phyloP scores from a whole-genome alignment of 768 basidiomycete species.

The Tricholoma furcatifolium region DNA sequence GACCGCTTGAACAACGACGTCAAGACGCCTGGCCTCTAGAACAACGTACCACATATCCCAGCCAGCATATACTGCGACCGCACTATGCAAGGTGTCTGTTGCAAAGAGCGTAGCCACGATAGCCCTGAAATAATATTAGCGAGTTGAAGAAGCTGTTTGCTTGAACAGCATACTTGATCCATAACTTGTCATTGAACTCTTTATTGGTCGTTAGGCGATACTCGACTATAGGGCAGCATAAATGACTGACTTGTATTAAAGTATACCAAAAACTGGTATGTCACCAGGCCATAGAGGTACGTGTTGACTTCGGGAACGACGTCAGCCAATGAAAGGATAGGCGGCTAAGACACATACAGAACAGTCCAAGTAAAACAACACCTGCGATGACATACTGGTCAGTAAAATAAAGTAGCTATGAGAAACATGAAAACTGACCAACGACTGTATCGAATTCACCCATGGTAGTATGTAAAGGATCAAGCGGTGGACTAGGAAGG shows the following conservation, averaged over 20 bases:
- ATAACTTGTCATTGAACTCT: slow-evolving; percentile 34
- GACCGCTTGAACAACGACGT: not conserved
- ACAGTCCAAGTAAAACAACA: slow-evolving; percentile 24
- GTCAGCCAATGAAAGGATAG: not conserved
- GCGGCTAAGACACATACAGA: slow-evolving; percentile 17
- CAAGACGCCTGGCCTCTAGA: too few relatives aligned
- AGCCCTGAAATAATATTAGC: slow-evolving; percentile 16
- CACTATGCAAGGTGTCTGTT: slow-evolving; percentile 34
- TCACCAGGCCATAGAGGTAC: slow-evolving; percentile 34
- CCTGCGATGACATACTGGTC: slow-evolving; percentile 12
- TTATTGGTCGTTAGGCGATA: not conserved
- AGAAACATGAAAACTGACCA: slow-evolving; percentile 16
- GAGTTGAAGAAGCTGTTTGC: not conserved
- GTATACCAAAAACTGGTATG: slow-evolving; percentile 37
- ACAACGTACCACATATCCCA: slow-evolving; percentile 26
- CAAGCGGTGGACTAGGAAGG: not conserved
- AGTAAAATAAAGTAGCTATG: not conserved
- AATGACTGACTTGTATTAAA: slow-evolving; percentile 22
- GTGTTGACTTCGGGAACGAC: slow-evolving; percentile 22
- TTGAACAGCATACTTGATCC: slow-evolving; percentile 24
- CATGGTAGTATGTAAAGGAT: slow-evolving; percentile 9
- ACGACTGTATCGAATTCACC: slow-evolving; percentile 26
- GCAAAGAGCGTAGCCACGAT: slow-evolving; percentile 30
- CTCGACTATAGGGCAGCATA: not conserved
- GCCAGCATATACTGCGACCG: slow-evolving; percentile 29